These are phyloP conservation scores for Gymnopus androsaceus DNA, from an alignment of 1,284 basidiomycete species.

Conservation along the genomic window DNA sequence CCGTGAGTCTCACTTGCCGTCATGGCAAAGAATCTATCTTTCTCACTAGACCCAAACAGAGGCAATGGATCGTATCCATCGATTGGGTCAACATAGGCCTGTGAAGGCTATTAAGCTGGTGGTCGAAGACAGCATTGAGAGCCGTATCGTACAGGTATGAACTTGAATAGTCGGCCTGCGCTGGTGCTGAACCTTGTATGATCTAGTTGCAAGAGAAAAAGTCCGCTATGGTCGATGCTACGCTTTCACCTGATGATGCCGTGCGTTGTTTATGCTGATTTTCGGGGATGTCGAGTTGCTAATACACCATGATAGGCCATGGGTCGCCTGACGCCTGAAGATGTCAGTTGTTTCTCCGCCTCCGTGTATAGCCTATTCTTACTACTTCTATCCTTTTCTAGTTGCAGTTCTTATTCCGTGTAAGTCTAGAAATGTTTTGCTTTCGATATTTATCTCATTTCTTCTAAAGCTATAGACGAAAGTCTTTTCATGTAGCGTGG, in stretches of 20 bases:
- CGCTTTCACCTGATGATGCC: slow-evolving; percentile 75
- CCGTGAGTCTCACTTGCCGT: slow-evolving; percentile 46
- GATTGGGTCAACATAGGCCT: slow-evolving; percentile 89
- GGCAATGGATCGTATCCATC: slow-evolving; percentile 96
- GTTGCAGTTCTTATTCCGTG: slow-evolving; percentile 70
- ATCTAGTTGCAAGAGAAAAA: slow-evolving; percentile 91
- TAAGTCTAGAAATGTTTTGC: slow-evolving; percentile 30
- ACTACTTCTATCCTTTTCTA: slow-evolving; percentile 26
- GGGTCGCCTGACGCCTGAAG: slow-evolving; percentile 86
- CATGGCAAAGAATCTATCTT: slow-evolving; percentile 11
- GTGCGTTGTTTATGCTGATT: slow-evolving; percentile 36
- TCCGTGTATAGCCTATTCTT: neutral
- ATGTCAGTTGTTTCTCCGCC: slow-evolving; percentile 59
- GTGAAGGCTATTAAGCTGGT: slow-evolving; percentile 93
- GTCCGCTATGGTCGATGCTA: slow-evolving; percentile 82
- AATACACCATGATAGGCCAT: slow-evolving; percentile 58
- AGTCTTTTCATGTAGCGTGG: neutral
- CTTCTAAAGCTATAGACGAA: neutral
- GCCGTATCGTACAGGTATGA: slow-evolving; percentile 79
- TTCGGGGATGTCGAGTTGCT: slow-evolving; percentile 25
- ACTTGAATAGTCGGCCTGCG: no score
- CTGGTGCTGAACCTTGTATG: neutral
- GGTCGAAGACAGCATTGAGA: slow-evolving; percentile 96
- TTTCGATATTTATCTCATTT: neutral
- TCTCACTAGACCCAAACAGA: slow-evolving; percentile 50